Evolutionary conservation across 306 rosid genomes (phyloP).

Genomic region (Dryas octopetala): DNA sequence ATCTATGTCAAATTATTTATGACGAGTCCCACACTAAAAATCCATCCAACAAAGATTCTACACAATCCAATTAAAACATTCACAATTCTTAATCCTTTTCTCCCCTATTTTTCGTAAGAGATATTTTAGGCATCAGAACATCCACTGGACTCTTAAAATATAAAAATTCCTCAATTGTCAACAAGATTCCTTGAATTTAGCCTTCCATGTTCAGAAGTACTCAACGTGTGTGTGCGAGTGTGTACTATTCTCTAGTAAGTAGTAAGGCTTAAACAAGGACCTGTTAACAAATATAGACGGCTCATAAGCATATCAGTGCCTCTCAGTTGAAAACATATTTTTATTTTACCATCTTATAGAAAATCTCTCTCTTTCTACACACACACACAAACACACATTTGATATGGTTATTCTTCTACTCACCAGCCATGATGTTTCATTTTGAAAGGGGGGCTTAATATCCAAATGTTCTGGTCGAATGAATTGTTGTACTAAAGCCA

Average conservation of each 20-base stretch:
- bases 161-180: neutral
- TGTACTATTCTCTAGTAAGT: neutral
- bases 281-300: neutral
- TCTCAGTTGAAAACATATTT: neutral
- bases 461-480: constrained; percentile 93
- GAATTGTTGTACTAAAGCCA: constrained; percentile 86
- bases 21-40: neutral
- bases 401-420: constrained; percentile 34
- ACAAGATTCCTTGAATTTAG: neutral
- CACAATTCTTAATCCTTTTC: neutral
- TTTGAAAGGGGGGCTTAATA: constrained; percentile 73
- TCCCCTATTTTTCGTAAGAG: neutral
- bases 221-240: too few relatives aligned
- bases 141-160: neutral
- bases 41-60: neutral
- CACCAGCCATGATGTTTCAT: constrained; percentile 98
- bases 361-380: neutral
- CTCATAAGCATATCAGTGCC: neutral
- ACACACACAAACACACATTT: neutral
- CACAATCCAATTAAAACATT: neutral
- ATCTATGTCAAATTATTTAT: neutral
- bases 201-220: neutral
- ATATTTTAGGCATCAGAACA: neutral
- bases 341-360: neutral
- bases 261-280: neutral